phyloP scores from a whole-genome alignment of 305 asterid species.

The Andrographis paniculata region DNA sequence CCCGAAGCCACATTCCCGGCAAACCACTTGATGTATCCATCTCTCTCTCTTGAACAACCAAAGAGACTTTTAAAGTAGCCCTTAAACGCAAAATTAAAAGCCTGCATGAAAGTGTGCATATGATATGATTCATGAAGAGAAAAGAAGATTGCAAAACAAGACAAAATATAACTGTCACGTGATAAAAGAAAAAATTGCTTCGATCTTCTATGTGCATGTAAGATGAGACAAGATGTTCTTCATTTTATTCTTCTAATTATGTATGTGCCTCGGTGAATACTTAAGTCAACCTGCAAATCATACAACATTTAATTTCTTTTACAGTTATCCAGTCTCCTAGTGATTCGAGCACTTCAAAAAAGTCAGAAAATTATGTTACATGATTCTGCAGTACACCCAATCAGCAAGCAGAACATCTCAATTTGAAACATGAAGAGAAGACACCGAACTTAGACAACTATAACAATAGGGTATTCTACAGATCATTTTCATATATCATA shows the following conservation, averaged over 20 bases:
- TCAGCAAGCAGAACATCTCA: neutral
- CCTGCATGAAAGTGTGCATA: slow-evolving; percentile 34
- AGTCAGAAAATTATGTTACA: neutral
- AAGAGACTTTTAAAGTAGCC: slow-evolving; percentile 68
- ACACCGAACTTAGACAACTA: neutral
- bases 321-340: neutral
- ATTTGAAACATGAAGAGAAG: neutral
- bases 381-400: neutral
- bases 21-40: slow-evolving; percentile 79
- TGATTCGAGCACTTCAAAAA: neutral
- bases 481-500: neutral
- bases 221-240: neutral
- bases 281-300: neutral
- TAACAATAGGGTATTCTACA: slow-evolving; percentile 5
- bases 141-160: neutral
- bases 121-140: neutral
- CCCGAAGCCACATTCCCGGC: slow-evolving; percentile 97
- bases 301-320: slow-evolving; percentile 2
- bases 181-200: neutral
- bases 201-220: neutral
- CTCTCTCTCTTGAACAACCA: slow-evolving; percentile 53
- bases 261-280: neutral
- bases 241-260: neutral
- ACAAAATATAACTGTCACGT: neutral
- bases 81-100: slow-evolving; percentile 87